Evolutionary conservation across 108 stramenopile species (phyloP).

Genomic region (Chaetoceros muelleri): DNA sequence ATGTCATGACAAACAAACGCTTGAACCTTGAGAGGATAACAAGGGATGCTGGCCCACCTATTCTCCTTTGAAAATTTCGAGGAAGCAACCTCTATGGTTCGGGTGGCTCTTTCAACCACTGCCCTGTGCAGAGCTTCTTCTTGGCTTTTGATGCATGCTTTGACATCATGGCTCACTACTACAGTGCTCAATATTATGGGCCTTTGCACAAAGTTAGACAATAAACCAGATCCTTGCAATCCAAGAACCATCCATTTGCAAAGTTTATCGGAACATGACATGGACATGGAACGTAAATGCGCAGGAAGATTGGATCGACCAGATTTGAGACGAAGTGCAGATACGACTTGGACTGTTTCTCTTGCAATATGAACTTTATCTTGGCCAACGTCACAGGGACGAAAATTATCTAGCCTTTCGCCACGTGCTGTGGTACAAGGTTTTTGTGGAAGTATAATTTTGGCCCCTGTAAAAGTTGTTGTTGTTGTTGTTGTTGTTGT

Average conservation of each 20-base stretch:
- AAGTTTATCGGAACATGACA: conserved; percentile 90
- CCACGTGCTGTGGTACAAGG: background rate
- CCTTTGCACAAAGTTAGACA: conserved; percentile 26
- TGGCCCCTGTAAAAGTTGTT: conserved; percentile 89
- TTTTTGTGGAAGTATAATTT: conserved; percentile 48
- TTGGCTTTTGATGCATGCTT: conserved; percentile 22
- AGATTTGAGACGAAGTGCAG: conserved; percentile 76
- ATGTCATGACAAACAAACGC: background rate
- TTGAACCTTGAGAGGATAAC: too few species aligned
- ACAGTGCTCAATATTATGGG: conserved; percentile 50
- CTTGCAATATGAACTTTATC: conserved; percentile 32
- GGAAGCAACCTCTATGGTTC: background rate
- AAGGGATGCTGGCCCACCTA: background rate
- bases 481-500: conserved; percentile 19
- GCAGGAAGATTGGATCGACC: conserved; percentile 79
- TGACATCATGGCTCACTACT: conserved; percentile 55
- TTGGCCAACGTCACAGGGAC: too few species aligned
- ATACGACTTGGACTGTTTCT: conserved; percentile 51
- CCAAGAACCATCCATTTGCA: conserved; percentile 77
- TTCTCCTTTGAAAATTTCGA: background rate
- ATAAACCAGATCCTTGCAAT: conserved; percentile 44
- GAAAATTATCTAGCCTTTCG: too few species aligned
- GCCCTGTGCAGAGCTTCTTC: conserved; percentile 46
- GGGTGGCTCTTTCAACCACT: conserved; percentile 2
- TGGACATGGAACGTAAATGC: conserved; percentile 57